Evolutionary conservation across 2,329 filamentous ascomycete species (phyloP).

Genomic region (Didymella sp.): DNA sequence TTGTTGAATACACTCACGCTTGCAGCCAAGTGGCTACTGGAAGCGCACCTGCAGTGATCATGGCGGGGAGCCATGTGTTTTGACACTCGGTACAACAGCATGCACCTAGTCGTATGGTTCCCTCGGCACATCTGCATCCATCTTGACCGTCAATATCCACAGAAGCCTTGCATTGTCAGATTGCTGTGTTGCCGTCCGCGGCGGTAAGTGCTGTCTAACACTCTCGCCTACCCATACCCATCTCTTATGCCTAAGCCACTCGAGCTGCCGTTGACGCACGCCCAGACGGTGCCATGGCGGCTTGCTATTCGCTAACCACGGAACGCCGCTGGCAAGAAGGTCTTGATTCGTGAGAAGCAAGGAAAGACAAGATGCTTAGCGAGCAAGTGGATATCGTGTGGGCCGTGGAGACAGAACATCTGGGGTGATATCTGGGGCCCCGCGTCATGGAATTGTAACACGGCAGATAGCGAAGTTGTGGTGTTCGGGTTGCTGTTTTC

Average conservation of each 20-base stretch:
- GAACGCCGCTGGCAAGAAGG: not conserved
- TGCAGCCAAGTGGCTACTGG: not conserved
- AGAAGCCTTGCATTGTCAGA: not conserved
- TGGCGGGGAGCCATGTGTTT: constrained; percentile 3
- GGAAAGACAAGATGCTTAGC: constrained; percentile 15
- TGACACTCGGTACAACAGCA: not conserved
- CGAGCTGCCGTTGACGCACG: constrained; percentile 15
- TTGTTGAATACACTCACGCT: not conserved
- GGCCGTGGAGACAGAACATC: constrained; percentile 1
- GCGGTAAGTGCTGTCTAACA: not conserved
- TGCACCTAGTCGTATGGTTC: constrained; percentile 2
- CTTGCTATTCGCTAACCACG: constrained; percentile 2
- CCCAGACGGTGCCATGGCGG: constrained; percentile 10
- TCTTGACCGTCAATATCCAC: constrained; percentile 1
- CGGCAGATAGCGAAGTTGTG: constrained; percentile 7
- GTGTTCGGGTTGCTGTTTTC: constrained; percentile 7
- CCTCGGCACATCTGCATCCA: not conserved
- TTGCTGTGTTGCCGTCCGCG: not conserved
- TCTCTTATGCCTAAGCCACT: constrained; percentile 7
- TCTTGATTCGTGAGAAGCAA: constrained; percentile 15
- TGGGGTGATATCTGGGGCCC: constrained; percentile 17
- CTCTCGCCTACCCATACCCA: constrained; percentile 1
- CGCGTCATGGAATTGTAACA: constrained; percentile 6
- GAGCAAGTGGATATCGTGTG: constrained; percentile 10
- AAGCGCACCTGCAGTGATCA: not conserved